Percentiles rank a stretch among this genome's conserved stretches.
phyloP scores from a whole-genome alignment of 257 asterid species.

The Nemophila menziesii region DNA sequence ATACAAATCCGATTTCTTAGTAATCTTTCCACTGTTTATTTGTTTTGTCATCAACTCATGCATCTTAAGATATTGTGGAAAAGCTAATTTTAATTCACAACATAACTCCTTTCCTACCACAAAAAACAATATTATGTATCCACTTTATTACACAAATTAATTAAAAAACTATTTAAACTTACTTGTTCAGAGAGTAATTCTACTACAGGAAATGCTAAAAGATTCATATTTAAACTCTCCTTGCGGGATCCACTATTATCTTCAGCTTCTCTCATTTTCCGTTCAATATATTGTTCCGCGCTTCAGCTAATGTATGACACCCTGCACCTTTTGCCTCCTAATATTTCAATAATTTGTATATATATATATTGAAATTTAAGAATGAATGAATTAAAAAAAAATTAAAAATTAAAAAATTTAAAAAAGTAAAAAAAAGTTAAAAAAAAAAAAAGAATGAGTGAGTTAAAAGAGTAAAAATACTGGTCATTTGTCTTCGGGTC shows the following conservation, averaged over 20 bases:
- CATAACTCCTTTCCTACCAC: conserved; percentile 71
- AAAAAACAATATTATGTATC: too few relatives aligned
- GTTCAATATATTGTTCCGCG: conserved; percentile 58
- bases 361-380: too few relatives aligned
- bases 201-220: conserved; percentile 31
- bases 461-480: too few relatives aligned
- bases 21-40: conserved; percentile 50
- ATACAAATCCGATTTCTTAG: conserved; percentile 63
- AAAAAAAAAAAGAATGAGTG: too few relatives aligned
- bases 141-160: too few relatives aligned
- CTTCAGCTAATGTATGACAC: conserved; percentile 55
- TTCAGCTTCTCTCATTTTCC: conserved; percentile 44
- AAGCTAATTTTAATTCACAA: conserved; percentile 49
- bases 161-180: too few relatives aligned
- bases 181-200: conserved; percentile 56
- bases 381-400: too few relatives aligned
- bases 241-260: too few relatives aligned
- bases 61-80: conserved; percentile 54
- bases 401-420: too few relatives aligned
- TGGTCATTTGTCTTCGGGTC: too few relatives aligned
- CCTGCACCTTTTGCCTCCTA: conserved; percentile 80
- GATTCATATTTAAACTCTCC: conserved; percentile 31
- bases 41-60: conserved; percentile 48
- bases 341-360: too few relatives aligned
- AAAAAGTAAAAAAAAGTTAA: too few relatives aligned